Conservation (phyloP, 73 alveolate genomes). For the Paramecium bursaria region DNA sequence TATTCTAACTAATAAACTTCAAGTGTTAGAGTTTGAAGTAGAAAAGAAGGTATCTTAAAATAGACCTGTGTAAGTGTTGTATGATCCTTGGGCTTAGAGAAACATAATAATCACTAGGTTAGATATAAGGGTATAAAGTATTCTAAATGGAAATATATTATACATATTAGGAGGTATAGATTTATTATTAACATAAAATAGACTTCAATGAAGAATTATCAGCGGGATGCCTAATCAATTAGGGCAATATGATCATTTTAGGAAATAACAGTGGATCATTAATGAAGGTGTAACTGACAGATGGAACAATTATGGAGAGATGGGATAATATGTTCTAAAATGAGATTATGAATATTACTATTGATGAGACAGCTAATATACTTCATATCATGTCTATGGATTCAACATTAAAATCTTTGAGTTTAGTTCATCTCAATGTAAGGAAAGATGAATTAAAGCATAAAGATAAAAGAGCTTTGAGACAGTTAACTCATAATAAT, state of each 20-base stretch:
- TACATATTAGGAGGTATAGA: slow-evolving; percentile 47
- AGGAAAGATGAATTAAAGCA: background rate
- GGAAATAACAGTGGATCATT: slow-evolving; percentile 27
- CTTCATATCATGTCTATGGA: slow-evolving; percentile 11
- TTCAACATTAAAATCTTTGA: slow-evolving; percentile 12
- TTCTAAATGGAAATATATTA: slow-evolving; percentile 2
- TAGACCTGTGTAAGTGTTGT: background rate
- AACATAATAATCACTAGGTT: slow-evolving; percentile 27
- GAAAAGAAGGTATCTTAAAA: background rate
- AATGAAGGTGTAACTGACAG: background rate
- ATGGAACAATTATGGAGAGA: slow-evolving; percentile 2
- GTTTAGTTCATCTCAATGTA: slow-evolving; percentile 11
- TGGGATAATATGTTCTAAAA: slow-evolving; percentile 32
- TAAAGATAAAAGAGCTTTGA: slow-evolving; percentile 33
- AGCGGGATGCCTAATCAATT: slow-evolving; percentile 17
- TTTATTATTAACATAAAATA: too few relatives aligned
- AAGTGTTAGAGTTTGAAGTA: slow-evolving; percentile 8
- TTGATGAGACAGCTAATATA: slow-evolving; percentile 21
- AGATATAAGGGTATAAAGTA: slow-evolving; percentile 17
- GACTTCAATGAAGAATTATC: slow-evolving; percentile 35
- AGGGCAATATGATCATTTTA: slow-evolving; percentile 13
- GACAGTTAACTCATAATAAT: background rate
- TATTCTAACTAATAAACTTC: slow-evolving; percentile 3
- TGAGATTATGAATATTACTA: background rate
- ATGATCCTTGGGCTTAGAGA: slow-evolving; percentile 53